These are phyloP conservation scores for Rhododendron ovatum DNA, from an alignment of 148 eudicot species.

Conservation along the genomic window DNA sequence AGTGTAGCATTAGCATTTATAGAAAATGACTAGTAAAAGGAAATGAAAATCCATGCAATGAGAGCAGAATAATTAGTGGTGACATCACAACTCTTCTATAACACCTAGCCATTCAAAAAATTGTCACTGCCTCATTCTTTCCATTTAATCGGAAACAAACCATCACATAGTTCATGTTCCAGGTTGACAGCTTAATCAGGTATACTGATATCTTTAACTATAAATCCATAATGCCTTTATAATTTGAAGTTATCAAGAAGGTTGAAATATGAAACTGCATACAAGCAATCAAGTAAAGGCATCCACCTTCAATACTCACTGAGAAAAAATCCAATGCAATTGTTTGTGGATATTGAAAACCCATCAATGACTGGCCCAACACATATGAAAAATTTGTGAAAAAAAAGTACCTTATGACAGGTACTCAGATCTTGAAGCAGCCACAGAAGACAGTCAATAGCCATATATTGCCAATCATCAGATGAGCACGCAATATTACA, in stretches of 20 bases:
- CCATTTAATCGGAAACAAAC: not conserved
- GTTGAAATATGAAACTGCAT: not conserved
- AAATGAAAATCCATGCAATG: not conserved
- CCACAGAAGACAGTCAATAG: slow-evolving; percentile 95
- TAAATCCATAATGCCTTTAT: not conserved
- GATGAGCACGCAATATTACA: slow-evolving; percentile 97
- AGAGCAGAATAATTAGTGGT: not conserved
- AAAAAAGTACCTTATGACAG: slow-evolving; percentile 68
- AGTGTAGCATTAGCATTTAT: not conserved
- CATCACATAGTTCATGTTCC: not conserved
- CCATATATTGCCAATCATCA: slow-evolving; percentile 99
- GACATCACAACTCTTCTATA: not conserved
- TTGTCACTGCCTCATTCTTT: not conserved
- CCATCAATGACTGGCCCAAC: not conserved
- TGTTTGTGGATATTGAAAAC: not conserved
- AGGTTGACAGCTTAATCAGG: not conserved
- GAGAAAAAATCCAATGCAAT: not conserved
- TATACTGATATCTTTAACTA: not conserved
- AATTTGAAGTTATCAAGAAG: not conserved
- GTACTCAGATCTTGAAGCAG: slow-evolving; percentile 91
- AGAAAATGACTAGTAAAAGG: not conserved
- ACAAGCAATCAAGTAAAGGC: not conserved
- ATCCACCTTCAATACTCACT: not conserved
- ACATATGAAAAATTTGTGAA: not conserved
- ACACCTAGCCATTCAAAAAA: not conserved